These are phyloP conservation scores for Agaricus subrufescens DNA, from an alignment of 768 basidiomycete genomes.

Conservation along the genomic window DNA sequence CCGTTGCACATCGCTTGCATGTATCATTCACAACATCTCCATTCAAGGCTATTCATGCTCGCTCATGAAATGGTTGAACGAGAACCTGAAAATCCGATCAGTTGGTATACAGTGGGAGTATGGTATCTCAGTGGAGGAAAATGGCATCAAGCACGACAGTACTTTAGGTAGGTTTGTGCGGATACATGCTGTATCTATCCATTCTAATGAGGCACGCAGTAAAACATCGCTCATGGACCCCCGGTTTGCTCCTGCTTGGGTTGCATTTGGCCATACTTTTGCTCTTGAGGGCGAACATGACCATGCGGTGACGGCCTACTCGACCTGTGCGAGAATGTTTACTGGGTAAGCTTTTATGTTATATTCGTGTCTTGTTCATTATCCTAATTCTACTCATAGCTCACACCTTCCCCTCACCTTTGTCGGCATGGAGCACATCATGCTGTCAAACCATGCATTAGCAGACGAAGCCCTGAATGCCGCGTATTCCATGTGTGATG, in stretches of 20 bases:
- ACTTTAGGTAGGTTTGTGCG: constrained; percentile 67
- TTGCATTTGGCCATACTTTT: constrained; percentile 97
- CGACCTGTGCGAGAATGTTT: constrained; percentile 93
- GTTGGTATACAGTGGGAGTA: constrained; percentile 98
- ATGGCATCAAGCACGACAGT: constrained; percentile 89
- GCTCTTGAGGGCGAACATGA: constrained; percentile 98
- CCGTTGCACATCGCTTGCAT: constrained; percentile 97
- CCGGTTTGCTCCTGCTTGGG: constrained; percentile 94
- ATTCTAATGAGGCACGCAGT: constrained; percentile 31
- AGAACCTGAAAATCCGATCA: constrained; percentile 88
- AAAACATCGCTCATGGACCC: constrained; percentile 98
- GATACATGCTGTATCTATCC: constrained; percentile 1
- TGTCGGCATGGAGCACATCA: constrained; percentile 98
- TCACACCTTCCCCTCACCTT: constrained; percentile 93
- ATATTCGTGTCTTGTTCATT: neutral
- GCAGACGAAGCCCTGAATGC: constrained; percentile 90
- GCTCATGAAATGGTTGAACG: constrained; percentile 95
- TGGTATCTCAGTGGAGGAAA: constrained; percentile 90
- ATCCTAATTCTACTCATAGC: constrained; percentile 32
- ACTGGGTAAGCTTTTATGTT: constrained; percentile 59
- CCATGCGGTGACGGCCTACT: constrained; percentile 97
- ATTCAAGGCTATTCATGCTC: constrained; percentile 91
- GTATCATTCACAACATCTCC: constrained; percentile 89
- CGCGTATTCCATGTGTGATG: constrained; percentile 74
- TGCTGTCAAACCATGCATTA: constrained; percentile 71